Conservation (phyloP, 1,284 basidiomycete genomes). For the Xerocomus nothofagi region DNA sequence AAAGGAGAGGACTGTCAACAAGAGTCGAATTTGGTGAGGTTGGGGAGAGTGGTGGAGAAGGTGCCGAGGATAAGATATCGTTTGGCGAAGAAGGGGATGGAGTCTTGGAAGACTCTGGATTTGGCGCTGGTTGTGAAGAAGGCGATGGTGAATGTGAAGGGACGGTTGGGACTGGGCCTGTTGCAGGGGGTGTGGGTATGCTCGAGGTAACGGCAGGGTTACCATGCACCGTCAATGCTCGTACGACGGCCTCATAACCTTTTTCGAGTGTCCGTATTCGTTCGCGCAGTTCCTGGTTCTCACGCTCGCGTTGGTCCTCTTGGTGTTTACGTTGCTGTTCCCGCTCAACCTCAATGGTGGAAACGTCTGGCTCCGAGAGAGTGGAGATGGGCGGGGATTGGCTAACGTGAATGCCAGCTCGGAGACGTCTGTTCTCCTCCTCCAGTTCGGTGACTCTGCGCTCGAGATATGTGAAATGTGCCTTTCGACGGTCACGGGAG, state of each 20-base stretch:
- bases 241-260: conserved; percentile 76
- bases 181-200: conserved; percentile 27
- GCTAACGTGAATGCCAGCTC: conserved; percentile 59
- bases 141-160: conserved; percentile 20
- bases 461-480: conserved; percentile 73
- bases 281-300: conserved; percentile 74
- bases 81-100: conserved; percentile 17
- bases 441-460: conserved; percentile 79
- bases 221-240: conserved; percentile 62
- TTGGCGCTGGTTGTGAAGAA: conserved; percentile 34
- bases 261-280: conserved; percentile 74
- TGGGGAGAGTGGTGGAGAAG: conserved; percentile 48
- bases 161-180: conserved; percentile 29
- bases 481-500: conserved; percentile 78
- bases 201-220: conserved; percentile 21
- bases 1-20: conserved; percentile 31
- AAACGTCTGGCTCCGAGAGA: conserved; percentile 30
- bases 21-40: conserved; percentile 45
- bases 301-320: conserved; percentile 52
- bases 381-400: conserved; percentile 41
- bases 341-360: conserved; percentile 21
- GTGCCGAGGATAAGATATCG: conserved; percentile 22
- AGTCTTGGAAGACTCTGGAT: conserved; percentile 31
- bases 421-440: conserved; percentile 78
- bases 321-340: conserved; percentile 45